These are phyloP conservation scores for Cercospora zeae-maydis DNA, from an alignment of 2,329 filamentous ascomycete species.

Conservation along the genomic window DNA sequence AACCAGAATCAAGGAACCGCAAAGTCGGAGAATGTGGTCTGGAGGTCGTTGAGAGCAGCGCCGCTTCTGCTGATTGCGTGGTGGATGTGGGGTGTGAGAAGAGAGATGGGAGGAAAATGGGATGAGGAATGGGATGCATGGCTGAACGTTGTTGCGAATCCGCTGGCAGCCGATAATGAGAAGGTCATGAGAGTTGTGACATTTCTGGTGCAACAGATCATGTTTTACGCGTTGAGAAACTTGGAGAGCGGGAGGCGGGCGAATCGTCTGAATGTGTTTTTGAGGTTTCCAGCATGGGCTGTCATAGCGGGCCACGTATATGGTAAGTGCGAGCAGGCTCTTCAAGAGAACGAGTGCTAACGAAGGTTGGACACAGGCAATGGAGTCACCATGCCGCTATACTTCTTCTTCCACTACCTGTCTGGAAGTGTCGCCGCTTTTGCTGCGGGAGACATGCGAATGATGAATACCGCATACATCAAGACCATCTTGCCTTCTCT, in stretches of 20 bases:
- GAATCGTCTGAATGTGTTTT: constrained; percentile 1
- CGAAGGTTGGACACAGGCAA: constrained; percentile 11
- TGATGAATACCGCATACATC: constrained; percentile 31
- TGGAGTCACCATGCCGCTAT: constrained; percentile 37
- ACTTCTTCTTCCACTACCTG: constrained; percentile 40
- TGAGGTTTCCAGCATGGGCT: constrained; percentile 21
- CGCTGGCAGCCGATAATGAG: background rate
- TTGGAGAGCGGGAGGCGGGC: constrained; percentile 4
- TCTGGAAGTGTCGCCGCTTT: constrained; percentile 36
- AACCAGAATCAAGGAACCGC: constrained; percentile 30
- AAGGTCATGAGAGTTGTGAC: background rate
- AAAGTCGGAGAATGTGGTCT: constrained; percentile 28
- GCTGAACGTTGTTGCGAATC: background rate
- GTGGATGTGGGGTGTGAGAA: background rate
- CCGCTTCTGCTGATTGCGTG: constrained; percentile 12
- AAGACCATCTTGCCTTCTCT: constrained; percentile 31
- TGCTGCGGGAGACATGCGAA: constrained; percentile 35
- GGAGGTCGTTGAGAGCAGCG: constrained; percentile 4
- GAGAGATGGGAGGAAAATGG: background rate
- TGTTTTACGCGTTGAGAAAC: background rate
- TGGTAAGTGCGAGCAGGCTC: constrained; percentile 16
- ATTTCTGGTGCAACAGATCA: background rate
- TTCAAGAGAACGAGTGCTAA: background rate
- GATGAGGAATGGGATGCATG: background rate
- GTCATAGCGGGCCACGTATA: constrained; percentile 30